Evolutionary conservation across 306 rosid species (phyloP).

Genomic region (Cicer arietinum): DNA sequence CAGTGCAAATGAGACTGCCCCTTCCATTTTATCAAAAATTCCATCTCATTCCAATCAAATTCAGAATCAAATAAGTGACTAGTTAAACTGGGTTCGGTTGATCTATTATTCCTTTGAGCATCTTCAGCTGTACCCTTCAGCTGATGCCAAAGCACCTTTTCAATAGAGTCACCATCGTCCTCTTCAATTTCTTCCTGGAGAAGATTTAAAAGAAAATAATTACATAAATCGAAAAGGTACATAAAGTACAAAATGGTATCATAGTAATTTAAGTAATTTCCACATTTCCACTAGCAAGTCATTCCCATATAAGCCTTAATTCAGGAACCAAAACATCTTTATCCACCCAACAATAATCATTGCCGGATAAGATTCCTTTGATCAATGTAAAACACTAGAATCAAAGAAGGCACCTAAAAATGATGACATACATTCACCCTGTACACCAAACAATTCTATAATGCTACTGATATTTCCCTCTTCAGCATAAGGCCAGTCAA

Average conservation of each 20-base stretch:
- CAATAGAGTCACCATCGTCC: constrained; percentile 93
- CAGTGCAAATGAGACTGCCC: constrained; percentile 99
- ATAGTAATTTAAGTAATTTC: constrained; percentile 7
- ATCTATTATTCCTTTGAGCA: constrained; percentile 72
- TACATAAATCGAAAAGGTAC: constrained; percentile 14
- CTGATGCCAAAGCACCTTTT: constrained; percentile 99
- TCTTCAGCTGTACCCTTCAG: constrained; percentile 91
- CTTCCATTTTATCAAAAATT: constrained; percentile 97
- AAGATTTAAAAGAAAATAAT: constrained; percentile 37
- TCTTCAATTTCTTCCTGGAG: constrained; percentile 93
- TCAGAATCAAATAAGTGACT: constrained; percentile 85
- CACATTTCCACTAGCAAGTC: constrained; percentile 31
- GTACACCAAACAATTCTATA: constrained; percentile 29
- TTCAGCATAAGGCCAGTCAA: constrained; percentile 5
- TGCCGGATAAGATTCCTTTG: constrained; percentile 25
- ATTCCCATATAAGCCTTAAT: constrained; percentile 7
- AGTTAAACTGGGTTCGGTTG: constrained; percentile 76
- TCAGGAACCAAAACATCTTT: constrained; percentile 28
- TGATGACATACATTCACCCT: constrained; percentile 11
- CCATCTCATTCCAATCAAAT: constrained; percentile 87
- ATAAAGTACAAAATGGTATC: constrained; percentile 24
- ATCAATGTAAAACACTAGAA: constrained; percentile 5
- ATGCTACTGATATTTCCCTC: constrained; percentile 29
- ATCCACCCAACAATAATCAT: constrained; percentile 17
- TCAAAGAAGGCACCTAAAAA: constrained; percentile 31